Percentiles rank a stretch among this genome's conserved stretches.
Evolutionary conservation across 306 rosid species (phyloP).

Genomic region (Dicorynia guianensis): DNA sequence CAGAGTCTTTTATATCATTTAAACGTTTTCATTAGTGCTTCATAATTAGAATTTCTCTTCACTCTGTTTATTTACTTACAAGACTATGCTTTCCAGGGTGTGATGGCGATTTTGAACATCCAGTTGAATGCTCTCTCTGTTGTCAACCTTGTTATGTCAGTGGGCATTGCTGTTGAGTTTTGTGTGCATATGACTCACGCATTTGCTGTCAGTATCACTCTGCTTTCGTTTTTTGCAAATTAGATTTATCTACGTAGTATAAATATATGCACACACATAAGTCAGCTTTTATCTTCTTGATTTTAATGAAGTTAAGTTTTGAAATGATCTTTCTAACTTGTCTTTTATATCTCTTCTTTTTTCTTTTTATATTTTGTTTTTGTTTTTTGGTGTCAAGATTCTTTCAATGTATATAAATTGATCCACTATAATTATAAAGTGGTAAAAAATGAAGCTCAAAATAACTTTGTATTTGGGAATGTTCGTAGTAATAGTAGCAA

Average conservation of each 20-base stretch:
- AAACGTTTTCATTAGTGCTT: slow-evolving; percentile 25
- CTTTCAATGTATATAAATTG: neutral
- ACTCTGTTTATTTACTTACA: slow-evolving; percentile 40
- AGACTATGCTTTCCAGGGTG: slow-evolving; percentile 69
- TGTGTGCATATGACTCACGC: slow-evolving; percentile 96
- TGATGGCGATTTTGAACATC: slow-evolving; percentile 95
- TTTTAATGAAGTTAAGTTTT: slow-evolving; percentile 19
- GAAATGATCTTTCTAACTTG: slow-evolving; percentile 4
- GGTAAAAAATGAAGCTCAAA: neutral
- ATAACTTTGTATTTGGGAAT: slow-evolving; percentile 1
- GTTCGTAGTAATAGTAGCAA: neutral
- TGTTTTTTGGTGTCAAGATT: neutral
- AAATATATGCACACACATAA: too few species aligned
- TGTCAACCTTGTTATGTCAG: slow-evolving; percentile 95
- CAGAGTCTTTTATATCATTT: slow-evolving; percentile 18
- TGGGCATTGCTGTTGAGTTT: slow-evolving; percentile 98
- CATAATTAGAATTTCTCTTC: slow-evolving; percentile 28
- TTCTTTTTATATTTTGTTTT: too few species aligned
- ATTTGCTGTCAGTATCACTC: slow-evolving; percentile 76
- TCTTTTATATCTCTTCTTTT: neutral
- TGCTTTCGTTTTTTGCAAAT: slow-evolving; percentile 31
- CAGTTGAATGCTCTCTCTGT: slow-evolving; percentile 97
- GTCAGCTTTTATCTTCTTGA: slow-evolving; percentile 22
- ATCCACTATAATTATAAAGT: neutral
- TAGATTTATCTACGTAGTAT: neutral